Evolutionary conservation across 441 rosid species (phyloP), one percentile per base, ranked within the genome.

Genomic region (Cnidoscolus chayamansa): DNA sequence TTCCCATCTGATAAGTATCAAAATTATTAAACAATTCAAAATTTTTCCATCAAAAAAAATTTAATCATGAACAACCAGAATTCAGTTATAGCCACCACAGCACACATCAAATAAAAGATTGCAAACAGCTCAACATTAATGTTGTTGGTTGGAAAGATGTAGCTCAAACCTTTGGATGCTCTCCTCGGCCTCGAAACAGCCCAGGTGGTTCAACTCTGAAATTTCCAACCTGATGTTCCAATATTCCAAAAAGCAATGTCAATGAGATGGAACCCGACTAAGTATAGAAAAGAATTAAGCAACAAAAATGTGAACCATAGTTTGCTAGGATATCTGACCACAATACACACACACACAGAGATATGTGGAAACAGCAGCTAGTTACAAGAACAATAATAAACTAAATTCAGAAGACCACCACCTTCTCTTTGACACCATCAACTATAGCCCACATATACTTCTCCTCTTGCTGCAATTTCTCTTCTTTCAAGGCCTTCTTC

Each of bases 151-250:
- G 51, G 61, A 55, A 73, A 72, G 78, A 69, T 35, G 75, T 70
- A 32, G 54, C 10, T 47, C 70, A 68, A 81, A 92, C 99, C 97
- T 96, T 96, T 50, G 99, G 99, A 84, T 96, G 99, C 78, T 96
- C 99, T 77, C 99, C 99, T n/a, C 99, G 93, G 73, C 99, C 99
- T 80, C 98, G 86, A 81, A 96, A 96, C 80, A 96, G 85, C 31
- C 96, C 99, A 71, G 99, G 98, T 10, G 99, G 98, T 72, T 96
- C 99, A 80, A 92, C 99, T 86, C 99, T 88, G 87, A 96, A 96
- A 86, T 96, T 96, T 56, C 99, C 99, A 74, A 96, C 98, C 99
- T 96, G 86, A 70, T 71, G 74, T 77, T 63, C 58, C 73, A 47
- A 54, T 43, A 77, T 77, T 63, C 58, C 73, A 47, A 54, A 37